phyloP scores from a whole-genome alignment of 352 stramenopile genomes.

The Globisporangium polare region DNA sequence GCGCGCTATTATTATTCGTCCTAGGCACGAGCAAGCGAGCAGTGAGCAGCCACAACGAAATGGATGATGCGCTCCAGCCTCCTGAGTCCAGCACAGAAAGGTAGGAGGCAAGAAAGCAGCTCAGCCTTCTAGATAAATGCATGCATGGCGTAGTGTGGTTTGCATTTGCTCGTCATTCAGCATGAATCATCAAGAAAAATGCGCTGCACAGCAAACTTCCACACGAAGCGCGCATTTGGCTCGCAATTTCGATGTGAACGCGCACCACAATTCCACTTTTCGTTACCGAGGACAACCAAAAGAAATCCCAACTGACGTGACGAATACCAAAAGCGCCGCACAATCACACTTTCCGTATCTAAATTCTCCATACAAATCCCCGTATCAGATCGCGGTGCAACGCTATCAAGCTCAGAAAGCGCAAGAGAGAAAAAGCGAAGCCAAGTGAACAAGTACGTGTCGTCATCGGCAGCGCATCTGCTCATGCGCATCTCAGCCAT shows the following conservation, averaged over 20 bases:
- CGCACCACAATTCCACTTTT: neutral
- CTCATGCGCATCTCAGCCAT: neutral
- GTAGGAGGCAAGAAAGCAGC: neutral
- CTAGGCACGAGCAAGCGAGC: slow-evolving; percentile 11
- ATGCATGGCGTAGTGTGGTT: neutral
- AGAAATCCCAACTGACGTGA: too few species aligned
- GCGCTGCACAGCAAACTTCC: neutral
- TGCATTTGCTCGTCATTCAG: neutral
- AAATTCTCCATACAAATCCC: neutral
- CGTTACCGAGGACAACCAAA: neutral
- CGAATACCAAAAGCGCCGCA: too few species aligned
- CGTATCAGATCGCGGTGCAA: neutral
- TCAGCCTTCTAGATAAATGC: neutral
- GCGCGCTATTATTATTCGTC: slow-evolving; percentile 80
- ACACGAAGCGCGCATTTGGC: neutral
- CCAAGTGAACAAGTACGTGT: slow-evolving; percentile 1
- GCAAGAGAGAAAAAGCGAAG: neutral
- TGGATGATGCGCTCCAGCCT: too few species aligned
- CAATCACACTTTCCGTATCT: neutral
- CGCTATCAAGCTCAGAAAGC: neutral
- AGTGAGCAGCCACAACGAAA: neutral
- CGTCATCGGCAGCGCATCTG: neutral
- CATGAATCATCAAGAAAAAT: neutral
- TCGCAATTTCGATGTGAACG: neutral
- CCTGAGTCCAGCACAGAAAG: too few species aligned